These are phyloP conservation scores for Globisporangium radiosum DNA, from an alignment of 352 stramenopile genomes.

Conservation along the genomic window DNA sequence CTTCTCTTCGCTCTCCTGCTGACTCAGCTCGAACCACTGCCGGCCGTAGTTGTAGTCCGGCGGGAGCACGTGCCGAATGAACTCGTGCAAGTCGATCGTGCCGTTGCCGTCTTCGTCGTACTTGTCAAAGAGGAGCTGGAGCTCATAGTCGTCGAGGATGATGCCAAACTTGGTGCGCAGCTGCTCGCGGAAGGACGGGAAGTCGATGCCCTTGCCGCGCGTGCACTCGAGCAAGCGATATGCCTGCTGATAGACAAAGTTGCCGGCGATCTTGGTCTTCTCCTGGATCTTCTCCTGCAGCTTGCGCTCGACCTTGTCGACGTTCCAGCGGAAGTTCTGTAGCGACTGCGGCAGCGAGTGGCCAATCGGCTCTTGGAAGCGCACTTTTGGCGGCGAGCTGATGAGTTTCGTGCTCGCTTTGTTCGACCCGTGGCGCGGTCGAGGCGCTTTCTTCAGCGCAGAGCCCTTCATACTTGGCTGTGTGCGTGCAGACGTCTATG, in stretches of 20 bases:
- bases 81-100: constrained; percentile 79
- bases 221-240: constrained; percentile 71
- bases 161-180: constrained; percentile 76
- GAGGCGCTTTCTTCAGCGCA: constrained; percentile 25
- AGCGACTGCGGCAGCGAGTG: constrained; percentile 46
- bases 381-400: constrained; percentile 43
- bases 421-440: background rate
- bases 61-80: constrained; percentile 69
- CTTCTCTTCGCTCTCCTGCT: constrained; percentile 63
- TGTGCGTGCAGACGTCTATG: no score
- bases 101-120: constrained; percentile 79
- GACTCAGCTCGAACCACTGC: constrained; percentile 72
- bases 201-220: constrained; percentile 74
- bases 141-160: constrained; percentile 63
- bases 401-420: constrained; percentile 24
- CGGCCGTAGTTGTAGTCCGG: constrained; percentile 68
- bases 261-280: constrained; percentile 77
- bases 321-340: constrained; percentile 69
- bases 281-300: constrained; percentile 83
- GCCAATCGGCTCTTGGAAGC: constrained; percentile 61
- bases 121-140: constrained; percentile 78
- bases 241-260: constrained; percentile 84
- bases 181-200: constrained; percentile 65
- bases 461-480: constrained; percentile 27
- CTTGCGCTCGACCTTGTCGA: constrained; percentile 77